phyloP scores from a whole-genome alignment of 176 grass and related monocot genomes.

The Alopecurus myosuroides region DNA sequence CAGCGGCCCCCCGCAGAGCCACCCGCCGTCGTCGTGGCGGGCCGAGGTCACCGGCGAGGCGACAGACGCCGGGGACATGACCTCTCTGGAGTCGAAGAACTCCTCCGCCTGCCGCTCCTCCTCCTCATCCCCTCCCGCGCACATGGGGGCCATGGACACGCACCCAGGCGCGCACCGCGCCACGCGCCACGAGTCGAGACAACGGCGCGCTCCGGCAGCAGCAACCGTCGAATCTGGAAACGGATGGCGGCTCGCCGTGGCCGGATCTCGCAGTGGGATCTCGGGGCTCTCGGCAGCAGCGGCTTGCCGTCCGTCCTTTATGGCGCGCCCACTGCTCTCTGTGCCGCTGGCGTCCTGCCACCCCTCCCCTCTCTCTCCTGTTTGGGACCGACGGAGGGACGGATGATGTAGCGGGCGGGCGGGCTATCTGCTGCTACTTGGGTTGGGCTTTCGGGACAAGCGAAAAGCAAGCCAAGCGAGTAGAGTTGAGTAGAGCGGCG shows the following conservation, averaged over 20 bases:
- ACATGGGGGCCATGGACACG: conserved; percentile 31
- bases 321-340: conserved; percentile 24
- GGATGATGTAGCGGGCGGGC: neutral
- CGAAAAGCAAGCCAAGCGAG: conserved; percentile 16
- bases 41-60: conserved; percentile 39
- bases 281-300: neutral
- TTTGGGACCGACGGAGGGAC: conserved; percentile 2
- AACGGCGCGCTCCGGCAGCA: neutral
- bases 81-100: conserved; percentile 86
- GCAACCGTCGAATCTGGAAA: neutral
- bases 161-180: neutral
- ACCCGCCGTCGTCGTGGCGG: conserved; percentile 11
- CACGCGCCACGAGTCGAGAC: neutral
- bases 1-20: conserved; percentile 1
- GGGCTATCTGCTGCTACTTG: neutral
- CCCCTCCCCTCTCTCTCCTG: neutral
- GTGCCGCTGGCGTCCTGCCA: conserved; percentile 8
- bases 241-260: neutral
- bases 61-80: conserved; percentile 45
- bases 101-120: conserved; percentile 29
- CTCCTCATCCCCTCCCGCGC: conserved; percentile 2
- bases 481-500: conserved; percentile 30
- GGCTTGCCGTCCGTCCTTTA: neutral
- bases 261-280: conserved; percentile 41
- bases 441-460: conserved; percentile 11